Evolutionary conservation across 2,329 filamentous ascomycete genomes (phyloP), one percentile per base, ranked within the genome.

Genomic region (Pyrenochaeta sp.): DNA sequence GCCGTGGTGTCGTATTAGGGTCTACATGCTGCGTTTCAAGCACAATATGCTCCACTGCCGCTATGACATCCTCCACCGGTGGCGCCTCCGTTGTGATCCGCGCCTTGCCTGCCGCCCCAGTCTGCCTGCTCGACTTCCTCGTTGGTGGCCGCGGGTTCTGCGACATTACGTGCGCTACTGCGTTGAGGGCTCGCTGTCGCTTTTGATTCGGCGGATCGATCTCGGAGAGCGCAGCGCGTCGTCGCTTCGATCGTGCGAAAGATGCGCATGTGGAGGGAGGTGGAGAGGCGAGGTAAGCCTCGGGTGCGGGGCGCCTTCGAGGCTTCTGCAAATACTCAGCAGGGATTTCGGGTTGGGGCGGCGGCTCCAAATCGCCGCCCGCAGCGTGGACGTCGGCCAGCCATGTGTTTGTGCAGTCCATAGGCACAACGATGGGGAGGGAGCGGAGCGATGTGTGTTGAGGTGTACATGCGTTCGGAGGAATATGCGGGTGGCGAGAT

Each of bases 261-360:
- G 46, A 49, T 59, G 44, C 36, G 55, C 20, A 45, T 37, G 45
- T 56, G 39, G 48, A 58, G 54, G 49, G 31, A 32, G 45, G 23
- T 9, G 23, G 23, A 27, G 9, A 27, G 23, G 23, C 23, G 55
- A 45, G 54, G 50, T 45, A 32, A 52, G 59, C 23, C 23, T 27
- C 23, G 23, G 23, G 23, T 27, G 23, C 23, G 23, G 23, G 23
- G 21, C 48, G 50, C 41, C 56, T 63, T 37, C 46, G 51, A 51
- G 60, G 60, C 46, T 57, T 57, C 52, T 53, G 43, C 44, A 49
- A 29, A 49, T 61, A 63, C 31, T 58, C 51, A 29, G 54, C 52
- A 49, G 57, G 54, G 51, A 63, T 60, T 54, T 53, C 14, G 23
- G 56, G 53, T 30, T 51, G 29, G 41, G 58, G 54, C 45, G 57